Conservation (phyloP, 1,139 yeast species). For the Blastobotrys serpentis region DNA sequence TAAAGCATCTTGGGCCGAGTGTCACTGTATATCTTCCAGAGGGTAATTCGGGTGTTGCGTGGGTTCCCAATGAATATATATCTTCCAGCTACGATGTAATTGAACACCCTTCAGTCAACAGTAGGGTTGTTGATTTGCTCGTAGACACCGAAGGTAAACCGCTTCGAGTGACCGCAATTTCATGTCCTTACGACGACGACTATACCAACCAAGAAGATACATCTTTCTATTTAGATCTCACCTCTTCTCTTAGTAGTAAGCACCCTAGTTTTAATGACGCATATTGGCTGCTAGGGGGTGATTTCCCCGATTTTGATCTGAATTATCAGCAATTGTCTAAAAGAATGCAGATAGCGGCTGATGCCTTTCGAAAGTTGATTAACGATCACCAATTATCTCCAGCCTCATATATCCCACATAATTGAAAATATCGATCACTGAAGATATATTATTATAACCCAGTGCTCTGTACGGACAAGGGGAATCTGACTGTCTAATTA, state of each 20-base stretch:
- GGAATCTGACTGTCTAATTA: too few species aligned
- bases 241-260: neutral
- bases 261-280: neutral
- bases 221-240: neutral
- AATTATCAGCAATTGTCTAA: neutral
- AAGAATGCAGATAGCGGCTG: neutral
- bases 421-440: too few species aligned
- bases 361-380: neutral
- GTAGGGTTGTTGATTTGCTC: neutral
- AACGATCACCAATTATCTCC: neutral
- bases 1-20: neutral
- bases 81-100: neutral
- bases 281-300: neutral
- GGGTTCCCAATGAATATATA: neutral
- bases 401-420: neutral
- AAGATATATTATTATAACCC: too few species aligned
- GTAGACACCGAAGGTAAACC: neutral
- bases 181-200: neutral
- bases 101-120: neutral
- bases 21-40: neutral
- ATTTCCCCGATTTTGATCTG: neutral
- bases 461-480: too few species aligned
- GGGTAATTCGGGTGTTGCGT: neutral
- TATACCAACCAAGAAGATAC: neutral
- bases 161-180: neutral